These are phyloP conservation scores for Neonectria sp. DNA, from an alignment of 2,329 filamentous ascomycete genomes.

Conservation along the genomic window DNA sequence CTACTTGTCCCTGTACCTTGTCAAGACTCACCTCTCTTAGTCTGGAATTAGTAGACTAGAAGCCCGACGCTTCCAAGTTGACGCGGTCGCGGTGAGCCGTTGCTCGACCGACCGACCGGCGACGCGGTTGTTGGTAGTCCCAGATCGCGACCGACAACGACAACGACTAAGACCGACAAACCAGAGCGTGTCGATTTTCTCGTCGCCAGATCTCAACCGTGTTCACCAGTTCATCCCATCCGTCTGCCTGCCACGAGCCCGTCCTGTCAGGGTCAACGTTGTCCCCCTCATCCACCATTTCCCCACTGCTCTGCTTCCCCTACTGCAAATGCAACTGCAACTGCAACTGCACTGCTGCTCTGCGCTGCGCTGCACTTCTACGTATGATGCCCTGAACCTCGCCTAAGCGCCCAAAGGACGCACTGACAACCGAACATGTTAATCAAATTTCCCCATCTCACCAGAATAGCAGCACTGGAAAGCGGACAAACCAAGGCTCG, in stretches of 20 bases:
- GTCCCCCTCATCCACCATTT: not conserved
- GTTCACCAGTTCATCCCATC: slow-evolving; percentile 14
- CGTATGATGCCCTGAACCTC: slow-evolving; percentile 9
- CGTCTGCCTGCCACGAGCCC: not conserved
- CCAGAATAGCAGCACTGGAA: slow-evolving; percentile 18
- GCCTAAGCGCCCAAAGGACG: slow-evolving; percentile 5
- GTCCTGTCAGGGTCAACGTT: slow-evolving; percentile 40
- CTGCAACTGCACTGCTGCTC: slow-evolving; percentile 7
- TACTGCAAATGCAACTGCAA: slow-evolving; percentile 10
- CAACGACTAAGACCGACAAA: not conserved
- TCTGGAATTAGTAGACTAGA: not conserved
- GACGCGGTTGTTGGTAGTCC: slow-evolving; percentile 27
- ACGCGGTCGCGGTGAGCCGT: slow-evolving; percentile 21
- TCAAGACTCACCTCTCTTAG: slow-evolving; percentile 3
- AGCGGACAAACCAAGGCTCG: slow-evolving; percentile 11
- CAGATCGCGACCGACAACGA: slow-evolving; percentile 16
- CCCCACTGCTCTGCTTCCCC: slow-evolving; percentile 18
- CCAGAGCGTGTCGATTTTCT: slow-evolving; percentile 17
- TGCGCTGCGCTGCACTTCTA: slow-evolving; percentile 21
- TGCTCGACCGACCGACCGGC: slow-evolving; percentile 27
- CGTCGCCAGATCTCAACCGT: slow-evolving; percentile 1
- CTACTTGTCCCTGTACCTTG: not conserved
- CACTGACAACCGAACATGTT: not conserved
- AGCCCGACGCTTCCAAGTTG: slow-evolving; percentile 14
- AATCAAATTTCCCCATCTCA: slow-evolving; percentile 12